Evolutionary conservation across 805 yeast species (phyloP).

Genomic region (Tetrapisispora pingtungensis): DNA sequence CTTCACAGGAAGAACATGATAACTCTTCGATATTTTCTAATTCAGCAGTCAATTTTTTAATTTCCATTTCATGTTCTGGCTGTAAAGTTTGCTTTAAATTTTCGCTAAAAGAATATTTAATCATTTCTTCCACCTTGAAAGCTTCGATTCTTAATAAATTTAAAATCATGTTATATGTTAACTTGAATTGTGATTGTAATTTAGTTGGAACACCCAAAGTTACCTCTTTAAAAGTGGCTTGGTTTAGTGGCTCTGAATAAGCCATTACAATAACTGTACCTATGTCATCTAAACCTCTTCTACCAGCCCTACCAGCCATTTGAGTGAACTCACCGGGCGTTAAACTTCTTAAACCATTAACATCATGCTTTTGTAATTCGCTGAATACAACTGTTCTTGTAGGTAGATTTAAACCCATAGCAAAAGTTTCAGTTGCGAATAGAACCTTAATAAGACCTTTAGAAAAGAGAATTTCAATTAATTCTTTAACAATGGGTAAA

Average conservation of each 20-base stretch:
- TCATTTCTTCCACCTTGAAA: constrained; percentile 94
- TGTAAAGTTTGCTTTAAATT: constrained; percentile 73
- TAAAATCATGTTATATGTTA: constrained; percentile 92
- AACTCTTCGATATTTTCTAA: constrained; percentile 32
- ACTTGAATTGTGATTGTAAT: constrained; percentile 80
- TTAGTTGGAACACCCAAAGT: constrained; percentile 86
- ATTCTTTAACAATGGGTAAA: constrained; percentile 85
- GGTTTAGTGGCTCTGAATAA: constrained; percentile 52
- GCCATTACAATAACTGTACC: constrained; percentile 95
- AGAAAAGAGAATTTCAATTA: constrained; percentile 85
- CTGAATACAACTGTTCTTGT: constrained; percentile 93
- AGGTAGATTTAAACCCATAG: constrained; percentile 96
- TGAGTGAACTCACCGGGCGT: constrained; percentile 96
- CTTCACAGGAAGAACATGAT: constrained; percentile 27
- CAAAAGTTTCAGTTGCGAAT: constrained; percentile 97
- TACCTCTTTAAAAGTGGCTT: constrained; percentile 60
- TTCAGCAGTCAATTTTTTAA: constrained; percentile 42
- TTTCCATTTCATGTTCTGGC: constrained; percentile 73
- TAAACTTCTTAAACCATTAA: constrained; percentile 66
- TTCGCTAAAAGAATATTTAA: constrained; percentile 89
- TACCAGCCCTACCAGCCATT: constrained; percentile 98
- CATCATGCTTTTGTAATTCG: constrained; percentile 83
- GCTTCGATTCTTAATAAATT: constrained; percentile 90
- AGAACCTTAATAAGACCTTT: constrained; percentile 77
- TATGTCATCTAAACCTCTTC: constrained; percentile 87